phyloP scores from a whole-genome alignment of 2,329 filamentous ascomycete species.

The Camillea tinctor region DNA sequence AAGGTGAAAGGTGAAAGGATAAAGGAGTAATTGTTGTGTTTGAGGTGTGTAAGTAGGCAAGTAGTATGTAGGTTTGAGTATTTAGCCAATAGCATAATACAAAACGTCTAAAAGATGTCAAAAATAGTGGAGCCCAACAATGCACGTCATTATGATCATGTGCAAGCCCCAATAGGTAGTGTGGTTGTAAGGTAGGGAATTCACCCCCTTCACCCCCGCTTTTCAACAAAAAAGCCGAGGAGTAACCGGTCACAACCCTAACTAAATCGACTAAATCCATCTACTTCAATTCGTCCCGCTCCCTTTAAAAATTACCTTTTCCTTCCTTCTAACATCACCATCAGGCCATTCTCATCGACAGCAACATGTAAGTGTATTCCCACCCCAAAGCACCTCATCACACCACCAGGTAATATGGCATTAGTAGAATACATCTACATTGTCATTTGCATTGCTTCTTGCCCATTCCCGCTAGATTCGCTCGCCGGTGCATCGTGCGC shows the following conservation, averaged over 20 bases:
- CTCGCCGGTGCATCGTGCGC: neutral
- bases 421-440: neutral
- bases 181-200: too few species aligned
- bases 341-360: conserved; percentile 33
- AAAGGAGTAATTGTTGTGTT: too few species aligned
- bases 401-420: neutral
- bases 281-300: conserved; percentile 29
- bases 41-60: too few species aligned
- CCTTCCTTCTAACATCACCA: conserved; percentile 31
- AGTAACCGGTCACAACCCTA: conserved; percentile 32
- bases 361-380: conserved; percentile 28
- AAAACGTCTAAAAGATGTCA: too few species aligned
- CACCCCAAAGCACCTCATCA: neutral
- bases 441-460: neutral
- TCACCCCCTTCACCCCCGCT: conserved; percentile 1
- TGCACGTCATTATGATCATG: neutral
- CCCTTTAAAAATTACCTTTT: conserved; percentile 20
- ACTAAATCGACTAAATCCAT: conserved; percentile 23
- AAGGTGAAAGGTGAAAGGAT: too few species aligned
- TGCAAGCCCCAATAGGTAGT: neutral
- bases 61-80: too few species aligned
- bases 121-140: too few species aligned
- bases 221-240: conserved; percentile 22
- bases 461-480: neutral
- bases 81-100: too few species aligned